Evolutionary conservation across 345 rosid species (phyloP).

Genomic region (Erodium maritimum): DNA sequence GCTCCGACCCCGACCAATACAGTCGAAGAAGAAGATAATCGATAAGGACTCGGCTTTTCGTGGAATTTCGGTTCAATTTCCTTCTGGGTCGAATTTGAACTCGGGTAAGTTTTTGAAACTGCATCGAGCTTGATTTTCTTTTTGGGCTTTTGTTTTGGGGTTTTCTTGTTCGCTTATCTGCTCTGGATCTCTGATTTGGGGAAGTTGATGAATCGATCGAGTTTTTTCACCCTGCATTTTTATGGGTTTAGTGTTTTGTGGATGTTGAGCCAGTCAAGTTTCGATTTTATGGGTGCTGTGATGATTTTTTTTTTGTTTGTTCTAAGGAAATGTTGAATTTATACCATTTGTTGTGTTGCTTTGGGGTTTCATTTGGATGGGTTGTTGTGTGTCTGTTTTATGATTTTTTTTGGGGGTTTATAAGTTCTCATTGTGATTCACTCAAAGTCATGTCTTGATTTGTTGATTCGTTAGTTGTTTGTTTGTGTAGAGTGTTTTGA

Average conservation of each 20-base stretch:
- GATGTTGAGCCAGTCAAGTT: constrained; percentile 4
- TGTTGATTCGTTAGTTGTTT: constrained; percentile 6
- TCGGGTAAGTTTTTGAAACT: constrained; percentile 20
- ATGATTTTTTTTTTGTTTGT: constrained; percentile 3
- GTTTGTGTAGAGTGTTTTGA: constrained; percentile 9
- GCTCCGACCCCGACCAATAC: not conserved
- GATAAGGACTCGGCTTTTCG: not conserved
- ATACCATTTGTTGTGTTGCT: constrained; percentile 4
- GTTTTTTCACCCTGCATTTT: constrained; percentile 13
- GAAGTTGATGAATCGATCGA: constrained; percentile 30
- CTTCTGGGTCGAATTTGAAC: constrained; percentile 13
- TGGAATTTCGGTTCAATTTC: constrained; percentile 5
- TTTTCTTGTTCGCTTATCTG: not conserved
- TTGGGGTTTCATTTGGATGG: constrained; percentile 10
- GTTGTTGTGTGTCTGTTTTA: not conserved
- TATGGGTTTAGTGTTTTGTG: constrained; percentile 3
- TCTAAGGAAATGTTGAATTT: not conserved
- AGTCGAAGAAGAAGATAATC: not conserved
- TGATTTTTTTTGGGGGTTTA: constrained; percentile 1
- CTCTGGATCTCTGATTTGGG: constrained; percentile 22
- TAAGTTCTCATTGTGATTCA: constrained; percentile 5
- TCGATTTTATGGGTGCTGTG: constrained; percentile 5
- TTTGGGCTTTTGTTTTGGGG: not conserved
- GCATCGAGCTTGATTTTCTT: too few species aligned
- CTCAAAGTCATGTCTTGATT: not conserved